Evolutionary conservation across 23 red algal genomes (phyloP).

Genomic region (Gracilaria gracilis): DNA sequence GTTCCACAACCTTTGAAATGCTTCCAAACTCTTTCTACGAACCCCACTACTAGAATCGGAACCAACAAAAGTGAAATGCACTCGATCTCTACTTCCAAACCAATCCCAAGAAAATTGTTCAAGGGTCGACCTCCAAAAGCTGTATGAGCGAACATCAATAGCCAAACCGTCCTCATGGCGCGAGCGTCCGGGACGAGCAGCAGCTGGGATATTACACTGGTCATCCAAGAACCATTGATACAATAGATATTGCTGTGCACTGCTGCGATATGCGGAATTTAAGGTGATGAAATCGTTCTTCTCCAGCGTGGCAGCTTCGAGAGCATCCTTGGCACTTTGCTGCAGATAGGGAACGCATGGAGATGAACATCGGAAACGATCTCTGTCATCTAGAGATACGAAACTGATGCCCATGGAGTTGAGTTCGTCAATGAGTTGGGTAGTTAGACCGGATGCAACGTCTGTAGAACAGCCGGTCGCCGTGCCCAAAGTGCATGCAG

Average conservation of each 20-base stretch:
- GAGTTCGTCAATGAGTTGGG: slow-evolving; percentile 22
- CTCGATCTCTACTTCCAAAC: not conserved
- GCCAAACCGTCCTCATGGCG: slow-evolving; percentile 25
- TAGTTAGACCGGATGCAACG: slow-evolving; percentile 22
- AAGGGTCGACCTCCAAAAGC: slow-evolving; percentile 2
- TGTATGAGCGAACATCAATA: slow-evolving; percentile 8
- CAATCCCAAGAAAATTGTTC: not conserved
- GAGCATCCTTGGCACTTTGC: not conserved
- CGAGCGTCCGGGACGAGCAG: slow-evolving; percentile 8
- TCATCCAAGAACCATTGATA: slow-evolving; percentile 17
- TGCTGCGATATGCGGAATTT: slow-evolving; percentile 37
- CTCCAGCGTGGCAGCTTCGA: not conserved
- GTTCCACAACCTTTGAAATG: slow-evolving; percentile 42
- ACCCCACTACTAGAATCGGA: not conserved
- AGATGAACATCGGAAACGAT: slow-evolving; percentile 8
- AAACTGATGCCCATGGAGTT: slow-evolving; percentile 17
- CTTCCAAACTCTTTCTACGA: slow-evolving; percentile 6
- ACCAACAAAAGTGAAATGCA: slow-evolving; percentile 19
- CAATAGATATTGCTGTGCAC: slow-evolving; percentile 29
- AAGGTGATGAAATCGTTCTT: slow-evolving; percentile 19
- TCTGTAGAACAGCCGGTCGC: not conserved
- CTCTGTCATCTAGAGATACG: not conserved
- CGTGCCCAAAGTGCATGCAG: slow-evolving; percentile 4
- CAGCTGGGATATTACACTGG: slow-evolving; percentile 14
- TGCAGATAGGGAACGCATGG: slow-evolving; percentile 19